These are phyloP conservation scores for Dovyalis caffra DNA, from an alignment of 345 rosid genomes.

Conservation along the genomic window DNA sequence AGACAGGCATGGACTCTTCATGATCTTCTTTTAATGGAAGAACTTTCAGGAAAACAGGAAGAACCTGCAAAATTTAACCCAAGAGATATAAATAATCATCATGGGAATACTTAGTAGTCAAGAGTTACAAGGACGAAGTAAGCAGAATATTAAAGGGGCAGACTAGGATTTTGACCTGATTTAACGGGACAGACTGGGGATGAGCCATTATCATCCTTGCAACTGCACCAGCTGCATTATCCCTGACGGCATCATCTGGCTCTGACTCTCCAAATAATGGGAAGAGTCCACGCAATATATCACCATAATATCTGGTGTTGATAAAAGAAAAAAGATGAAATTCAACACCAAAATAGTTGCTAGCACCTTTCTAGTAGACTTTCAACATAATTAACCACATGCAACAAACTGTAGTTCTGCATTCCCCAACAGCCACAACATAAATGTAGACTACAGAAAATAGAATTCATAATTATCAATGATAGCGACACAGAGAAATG, in stretches of 20 bases:
- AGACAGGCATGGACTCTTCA: slow-evolving; percentile 90
- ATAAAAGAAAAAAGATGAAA: slow-evolving; percentile 42
- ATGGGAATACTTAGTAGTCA: background rate
- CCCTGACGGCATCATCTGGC: slow-evolving; percentile 91
- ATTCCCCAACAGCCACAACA: background rate
- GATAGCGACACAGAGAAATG: background rate
- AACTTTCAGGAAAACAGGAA: slow-evolving; percentile 81
- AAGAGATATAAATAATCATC: background rate
- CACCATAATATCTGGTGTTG: slow-evolving; percentile 63
- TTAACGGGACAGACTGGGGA: slow-evolving; percentile 82
- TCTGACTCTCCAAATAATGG: slow-evolving; percentile 93
- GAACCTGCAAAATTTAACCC: slow-evolving; percentile 53
- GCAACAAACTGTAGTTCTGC: background rate
- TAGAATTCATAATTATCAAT: background rate
- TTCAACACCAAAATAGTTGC: slow-evolving; percentile 11
- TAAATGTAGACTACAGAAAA: background rate
- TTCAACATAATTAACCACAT: background rate
- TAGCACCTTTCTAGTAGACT: slow-evolving; percentile 4
- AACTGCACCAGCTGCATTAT: slow-evolving; percentile 98
- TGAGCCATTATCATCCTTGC: slow-evolving; percentile 97
- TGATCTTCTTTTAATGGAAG: slow-evolving; percentile 94
- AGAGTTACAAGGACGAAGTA: background rate
- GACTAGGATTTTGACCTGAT: slow-evolving; percentile 49
- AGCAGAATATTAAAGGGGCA: background rate
- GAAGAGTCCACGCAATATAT: slow-evolving; percentile 64